Percentiles rank a stretch among this genome's conserved stretches.
Evolutionary conservation across 2,329 filamentous ascomycete genomes (phyloP).

Genomic region (Moelleriella libera): DNA sequence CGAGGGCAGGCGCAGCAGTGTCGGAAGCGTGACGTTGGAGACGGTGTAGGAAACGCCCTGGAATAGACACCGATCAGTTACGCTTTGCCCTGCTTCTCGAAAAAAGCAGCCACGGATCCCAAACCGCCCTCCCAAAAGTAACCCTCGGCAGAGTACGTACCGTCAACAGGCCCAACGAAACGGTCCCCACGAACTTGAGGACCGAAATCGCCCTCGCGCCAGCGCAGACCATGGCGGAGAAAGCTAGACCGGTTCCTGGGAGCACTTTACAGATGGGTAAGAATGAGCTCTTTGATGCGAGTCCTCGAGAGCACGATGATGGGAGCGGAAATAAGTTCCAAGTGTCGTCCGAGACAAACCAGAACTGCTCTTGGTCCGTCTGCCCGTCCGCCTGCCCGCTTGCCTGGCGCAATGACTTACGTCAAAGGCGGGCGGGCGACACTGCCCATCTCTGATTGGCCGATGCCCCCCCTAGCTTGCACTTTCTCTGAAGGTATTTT

Average conservation of each 20-base stretch:
- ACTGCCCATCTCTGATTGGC: neutral
- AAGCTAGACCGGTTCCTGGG: neutral
- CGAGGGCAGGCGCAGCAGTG: constrained; percentile 67
- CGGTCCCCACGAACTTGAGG: constrained; percentile 86
- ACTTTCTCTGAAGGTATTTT: neutral
- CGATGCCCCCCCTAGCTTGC: neutral
- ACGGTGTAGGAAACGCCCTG: constrained; percentile 85
- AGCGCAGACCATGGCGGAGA: constrained; percentile 43
- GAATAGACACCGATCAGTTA: neutral
- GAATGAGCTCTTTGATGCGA: neutral
- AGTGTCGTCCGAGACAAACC: no score
- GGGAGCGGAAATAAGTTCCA: no score
- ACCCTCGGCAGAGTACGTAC: constrained; percentile 35
- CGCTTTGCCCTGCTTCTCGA: constrained; percentile 1
- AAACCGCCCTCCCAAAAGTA: neutral
- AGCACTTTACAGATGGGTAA: neutral
- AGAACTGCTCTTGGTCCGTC: no score
- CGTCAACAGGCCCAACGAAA: constrained; percentile 77
- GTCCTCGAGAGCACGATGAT: no score
- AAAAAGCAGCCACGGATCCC: constrained; percentile 1
- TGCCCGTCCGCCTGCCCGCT: no score
- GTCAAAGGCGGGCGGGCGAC: neutral
- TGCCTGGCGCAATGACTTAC: neutral
- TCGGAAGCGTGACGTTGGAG: constrained; percentile 62
- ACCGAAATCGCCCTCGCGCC: constrained; percentile 44